phyloP scores from a whole-genome alignment of 208 protist genomes.

The Angomonas deanei region DNA sequence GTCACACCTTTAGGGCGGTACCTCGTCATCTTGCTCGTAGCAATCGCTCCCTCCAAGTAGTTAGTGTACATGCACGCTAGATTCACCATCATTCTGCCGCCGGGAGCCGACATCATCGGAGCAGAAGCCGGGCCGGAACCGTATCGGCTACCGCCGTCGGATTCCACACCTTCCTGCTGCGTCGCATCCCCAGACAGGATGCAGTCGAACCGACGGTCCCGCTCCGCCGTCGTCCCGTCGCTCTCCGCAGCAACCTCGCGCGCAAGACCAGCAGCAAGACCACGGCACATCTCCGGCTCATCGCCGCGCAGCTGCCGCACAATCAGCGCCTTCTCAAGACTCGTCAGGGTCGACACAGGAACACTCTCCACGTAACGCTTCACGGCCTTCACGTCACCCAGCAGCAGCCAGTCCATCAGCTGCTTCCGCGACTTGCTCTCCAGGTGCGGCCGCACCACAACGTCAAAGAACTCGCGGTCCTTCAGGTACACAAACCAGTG shows the following conservation, averaged over 20 bases:
- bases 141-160: too few relatives aligned
- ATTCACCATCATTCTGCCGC: too few relatives aligned
- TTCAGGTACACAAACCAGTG: slow-evolving; percentile 14
- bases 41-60: too few relatives aligned
- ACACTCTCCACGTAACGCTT: neutral
- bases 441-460: slow-evolving; percentile 5
- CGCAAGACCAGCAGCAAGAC: neutral
- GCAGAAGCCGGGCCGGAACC: too few relatives aligned
- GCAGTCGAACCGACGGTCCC: slow-evolving; percentile 10
- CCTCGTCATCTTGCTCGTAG: too few relatives aligned
- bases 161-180: too few relatives aligned
- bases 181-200: neutral
- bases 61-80: too few relatives aligned
- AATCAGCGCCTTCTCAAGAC: slow-evolving; percentile 5
- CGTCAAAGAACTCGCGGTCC: slow-evolving; percentile 14
- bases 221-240: slow-evolving; percentile 5
- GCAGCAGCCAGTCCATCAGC: slow-evolving; percentile 10
- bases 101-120: too few relatives aligned
- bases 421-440: slow-evolving; percentile 8
- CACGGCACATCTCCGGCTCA: neutral
- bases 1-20: slow-evolving; percentile 7
- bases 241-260: neutral
- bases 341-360: neutral
- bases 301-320: neutral
- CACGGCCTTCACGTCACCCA: neutral